phyloP scores from a whole-genome alignment of 2,329 filamentous ascomycete genomes.

The Hypomyces perniciosus region DNA sequence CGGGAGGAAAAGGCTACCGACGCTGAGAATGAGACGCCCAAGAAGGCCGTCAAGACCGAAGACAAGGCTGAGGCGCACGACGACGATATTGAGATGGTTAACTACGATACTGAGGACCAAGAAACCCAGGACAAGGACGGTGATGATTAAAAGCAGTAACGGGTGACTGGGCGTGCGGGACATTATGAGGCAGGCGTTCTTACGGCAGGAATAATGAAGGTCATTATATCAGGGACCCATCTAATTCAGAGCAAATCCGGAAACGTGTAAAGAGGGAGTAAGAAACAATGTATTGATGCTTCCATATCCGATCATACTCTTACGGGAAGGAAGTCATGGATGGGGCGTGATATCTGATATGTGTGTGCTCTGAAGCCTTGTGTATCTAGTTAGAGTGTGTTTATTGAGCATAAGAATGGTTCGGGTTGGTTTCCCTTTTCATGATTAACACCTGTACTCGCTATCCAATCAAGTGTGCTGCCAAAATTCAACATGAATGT shows the following conservation, averaged over 20 bases:
- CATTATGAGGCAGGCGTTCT: slow-evolving; percentile 4
- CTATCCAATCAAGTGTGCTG: background rate
- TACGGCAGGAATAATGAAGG: background rate
- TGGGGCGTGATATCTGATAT: slow-evolving; percentile 2
- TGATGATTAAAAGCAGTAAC: slow-evolving; percentile 21
- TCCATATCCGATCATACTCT: background rate
- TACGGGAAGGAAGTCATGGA: background rate
- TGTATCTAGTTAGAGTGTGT: background rate
- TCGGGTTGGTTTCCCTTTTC: slow-evolving; percentile 2
- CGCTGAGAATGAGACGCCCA: slow-evolving; percentile 14
- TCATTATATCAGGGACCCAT: background rate
- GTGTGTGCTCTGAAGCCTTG: slow-evolving; percentile 3
- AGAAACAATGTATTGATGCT: no score
- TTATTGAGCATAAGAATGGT: background rate
- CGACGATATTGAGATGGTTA: slow-evolving; percentile 45
- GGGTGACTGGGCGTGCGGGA: background rate
- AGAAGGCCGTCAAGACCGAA: slow-evolving; percentile 19
- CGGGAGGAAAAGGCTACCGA: slow-evolving; percentile 13
- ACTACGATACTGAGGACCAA: slow-evolving; percentile 40
- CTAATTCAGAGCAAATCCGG: background rate
- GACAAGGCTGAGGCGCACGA: slow-evolving; percentile 33
- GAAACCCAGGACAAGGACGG: slow-evolving; percentile 31
- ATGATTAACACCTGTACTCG: slow-evolving; percentile 2
- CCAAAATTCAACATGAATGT: background rate
- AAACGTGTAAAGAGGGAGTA: no score